phyloP scores from a whole-genome alignment of 2,329 filamentous ascomycete genomes.

The Hymenoscyphus fructigenus region DNA sequence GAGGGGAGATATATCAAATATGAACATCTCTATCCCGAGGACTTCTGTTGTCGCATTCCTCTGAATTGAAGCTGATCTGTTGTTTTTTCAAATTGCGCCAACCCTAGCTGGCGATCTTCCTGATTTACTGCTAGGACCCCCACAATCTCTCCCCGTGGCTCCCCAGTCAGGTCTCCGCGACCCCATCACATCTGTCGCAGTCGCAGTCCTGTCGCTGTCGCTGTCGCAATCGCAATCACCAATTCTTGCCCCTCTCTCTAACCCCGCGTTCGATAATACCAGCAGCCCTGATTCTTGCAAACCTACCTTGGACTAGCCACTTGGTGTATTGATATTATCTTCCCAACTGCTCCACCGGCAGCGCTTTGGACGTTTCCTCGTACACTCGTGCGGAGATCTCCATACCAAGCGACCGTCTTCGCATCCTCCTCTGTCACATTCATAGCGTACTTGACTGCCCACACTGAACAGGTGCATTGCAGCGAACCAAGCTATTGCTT shows the following conservation, averaged over 20 bases:
- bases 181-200: too few species aligned
- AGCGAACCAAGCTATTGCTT: background rate
- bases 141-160: too few species aligned
- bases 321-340: background rate
- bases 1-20: background rate
- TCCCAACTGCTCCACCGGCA: background rate
- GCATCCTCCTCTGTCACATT: background rate
- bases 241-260: background rate
- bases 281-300: background rate
- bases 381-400: background rate
- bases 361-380: background rate
- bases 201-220: too few species aligned
- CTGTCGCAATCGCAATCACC: background rate
- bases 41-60: background rate
- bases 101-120: background rate
- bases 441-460: background rate
- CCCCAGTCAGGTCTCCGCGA: too few species aligned
- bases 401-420: background rate
- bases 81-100: background rate
- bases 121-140: background rate
- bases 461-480: background rate
- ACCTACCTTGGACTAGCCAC: background rate
- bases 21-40: too few species aligned
- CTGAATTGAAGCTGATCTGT: background rate
- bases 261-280: background rate